These are phyloP conservation scores for Alternaria hordeiaustralica DNA, from an alignment of 2,329 filamentous ascomycete species.

Conservation along the genomic window DNA sequence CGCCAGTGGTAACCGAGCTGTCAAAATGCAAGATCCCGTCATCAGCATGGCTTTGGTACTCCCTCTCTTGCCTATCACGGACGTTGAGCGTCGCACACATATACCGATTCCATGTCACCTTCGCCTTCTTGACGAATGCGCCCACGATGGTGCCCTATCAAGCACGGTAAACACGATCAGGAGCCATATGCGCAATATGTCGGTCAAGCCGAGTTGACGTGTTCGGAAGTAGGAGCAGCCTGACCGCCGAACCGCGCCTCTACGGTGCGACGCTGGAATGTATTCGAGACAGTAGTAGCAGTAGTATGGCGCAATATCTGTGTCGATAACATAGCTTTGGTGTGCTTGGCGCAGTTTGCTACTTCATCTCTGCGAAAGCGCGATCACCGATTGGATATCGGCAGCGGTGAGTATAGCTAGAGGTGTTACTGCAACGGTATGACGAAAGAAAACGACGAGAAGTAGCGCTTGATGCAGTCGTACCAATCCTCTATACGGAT, in stretches of 20 bases:
- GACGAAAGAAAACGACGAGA: constrained; percentile 10
- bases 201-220: constrained; percentile 17
- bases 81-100: constrained; percentile 8
- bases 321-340: neutral
- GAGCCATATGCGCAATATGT: constrained; percentile 1
- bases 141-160: constrained; percentile 4
- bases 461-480: constrained; percentile 4
- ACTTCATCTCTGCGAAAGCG: neutral
- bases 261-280: constrained; percentile 7
- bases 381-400: constrained; percentile 2
- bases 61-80: constrained; percentile 1
- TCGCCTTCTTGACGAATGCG: constrained; percentile 6
- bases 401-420: constrained; percentile 17
- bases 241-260: constrained; percentile 12
- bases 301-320: constrained; percentile 9
- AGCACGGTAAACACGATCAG: neutral
- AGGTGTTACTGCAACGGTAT: constrained; percentile 22
- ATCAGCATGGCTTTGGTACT: constrained; percentile 23
- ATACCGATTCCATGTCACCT: constrained; percentile 1
- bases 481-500: neutral
- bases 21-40: constrained; percentile 23
- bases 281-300: constrained; percentile 3
- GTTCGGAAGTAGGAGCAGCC: neutral
- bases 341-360: constrained; percentile 10
- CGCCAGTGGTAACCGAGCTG: constrained; percentile 17